Evolutionary conservation across 257 asterid species (phyloP), one percentile per base, ranked within the genome.

Genomic region (Przewalskia tangutica): DNA sequence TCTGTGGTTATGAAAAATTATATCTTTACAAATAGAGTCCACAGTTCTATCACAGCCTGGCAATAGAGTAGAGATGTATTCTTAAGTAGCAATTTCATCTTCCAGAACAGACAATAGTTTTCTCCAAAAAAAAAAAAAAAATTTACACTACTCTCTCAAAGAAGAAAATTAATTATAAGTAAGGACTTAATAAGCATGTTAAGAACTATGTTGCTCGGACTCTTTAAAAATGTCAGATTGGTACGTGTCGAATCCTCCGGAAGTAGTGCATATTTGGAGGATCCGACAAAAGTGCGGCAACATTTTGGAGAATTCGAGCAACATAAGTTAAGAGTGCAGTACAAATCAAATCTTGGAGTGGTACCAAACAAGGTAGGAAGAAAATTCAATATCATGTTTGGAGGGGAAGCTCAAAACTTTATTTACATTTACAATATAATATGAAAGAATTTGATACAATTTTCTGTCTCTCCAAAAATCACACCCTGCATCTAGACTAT

Each of bases 371-470:
- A 46, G 8, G 59, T 8, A 73, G 10, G 23, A 38, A 4, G 23
- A 50, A 50, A 13, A 7, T 50, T 48, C 36, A 68, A 68, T 10
- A 17, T 40, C 54, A 17, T 38, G 17, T 40, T 16, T 54, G 53
- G 10, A 78, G 12, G 54, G 23, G 60, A 62, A 81, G 63, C 14
- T 38, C 51, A 20, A 46, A 63, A 54, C n/a, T 50, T 11, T 40
- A 54, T 67, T 65, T 70, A 70, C 80, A 81, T 4, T 3, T 27
- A 18, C 36, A 32, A 54, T 5, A 40, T 5, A 48, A 32, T 58
- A 62, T 55, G 17, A 56, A 81, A 68, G 44, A 81, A 81, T 67
- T 38, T 81, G 71, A n/a, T 42, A 67, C 80, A 70, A 71, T 20
- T 51, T 14, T 81, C 7, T 36, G 32, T 38, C 20, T n/a, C 53